These are phyloP conservation scores for Penicillium lagena DNA, from an alignment of 495 filamentous ascomycete genomes.

Conservation along the genomic window DNA sequence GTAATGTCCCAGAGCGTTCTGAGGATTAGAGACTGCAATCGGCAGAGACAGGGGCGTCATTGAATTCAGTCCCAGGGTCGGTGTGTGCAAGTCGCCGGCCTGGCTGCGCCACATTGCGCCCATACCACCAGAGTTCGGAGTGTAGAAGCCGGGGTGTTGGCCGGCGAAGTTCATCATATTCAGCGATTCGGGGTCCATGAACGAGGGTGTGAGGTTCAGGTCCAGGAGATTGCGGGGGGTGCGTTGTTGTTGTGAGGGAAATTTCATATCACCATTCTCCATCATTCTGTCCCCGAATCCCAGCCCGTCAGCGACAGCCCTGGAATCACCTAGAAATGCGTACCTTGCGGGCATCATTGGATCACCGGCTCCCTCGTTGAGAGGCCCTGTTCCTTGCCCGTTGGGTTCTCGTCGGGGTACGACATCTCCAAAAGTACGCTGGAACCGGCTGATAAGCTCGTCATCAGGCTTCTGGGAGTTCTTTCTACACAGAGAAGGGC, in stretches of 20 bases:
- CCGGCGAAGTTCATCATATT: conserved; percentile 70
- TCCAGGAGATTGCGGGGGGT: conserved; percentile 73
- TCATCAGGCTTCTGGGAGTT: conserved; percentile 82
- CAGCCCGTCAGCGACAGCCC: conserved; percentile 3
- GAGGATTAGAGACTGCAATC: conserved; percentile 39
- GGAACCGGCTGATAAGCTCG: conserved; percentile 79
- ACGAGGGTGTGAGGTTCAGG: conserved; percentile 80
- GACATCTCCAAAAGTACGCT: conserved; percentile 69
- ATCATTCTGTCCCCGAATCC: conserved; percentile 1
- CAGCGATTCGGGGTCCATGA: conserved; percentile 79
- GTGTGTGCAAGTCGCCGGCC: conserved; percentile 87
- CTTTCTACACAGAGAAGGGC: conserved; percentile 43
- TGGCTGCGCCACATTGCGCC: conserved; percentile 76
- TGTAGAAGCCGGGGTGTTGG: conserved; percentile 79
- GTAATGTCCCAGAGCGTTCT: conserved; percentile 4
- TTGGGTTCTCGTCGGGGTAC: conserved; percentile 19
- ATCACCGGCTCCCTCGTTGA: background rate
- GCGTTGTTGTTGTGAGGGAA: conserved; percentile 53
- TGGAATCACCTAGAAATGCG: background rate
- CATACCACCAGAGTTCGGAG: conserved; percentile 78
- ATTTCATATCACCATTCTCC: conserved; percentile 56
- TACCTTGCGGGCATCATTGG: conserved; percentile 24
- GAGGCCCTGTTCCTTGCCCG: background rate
- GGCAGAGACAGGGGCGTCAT: conserved; percentile 82
- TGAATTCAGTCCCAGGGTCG: conserved; percentile 65